These are phyloP conservation scores for Gymnopus androsaceus DNA, from an alignment of 1,284 basidiomycete species.

Conservation along the genomic window DNA sequence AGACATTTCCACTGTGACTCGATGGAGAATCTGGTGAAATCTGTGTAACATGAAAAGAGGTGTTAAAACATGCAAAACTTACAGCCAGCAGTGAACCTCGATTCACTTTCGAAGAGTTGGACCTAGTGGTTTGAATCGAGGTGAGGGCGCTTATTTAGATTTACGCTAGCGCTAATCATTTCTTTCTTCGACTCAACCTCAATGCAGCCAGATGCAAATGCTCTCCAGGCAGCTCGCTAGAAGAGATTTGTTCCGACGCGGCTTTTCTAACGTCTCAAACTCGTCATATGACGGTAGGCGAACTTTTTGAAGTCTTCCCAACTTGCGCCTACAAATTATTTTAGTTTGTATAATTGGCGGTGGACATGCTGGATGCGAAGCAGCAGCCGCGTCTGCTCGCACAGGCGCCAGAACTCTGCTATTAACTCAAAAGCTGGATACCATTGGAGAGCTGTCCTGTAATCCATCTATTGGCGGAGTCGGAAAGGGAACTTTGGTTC, in stretches of 20 bases:
- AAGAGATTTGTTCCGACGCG: background rate
- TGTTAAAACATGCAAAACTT: no score
- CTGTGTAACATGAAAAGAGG: no score
- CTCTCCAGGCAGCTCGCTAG: constrained; percentile 1
- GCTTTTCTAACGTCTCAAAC: background rate
- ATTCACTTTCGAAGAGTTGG: no score
- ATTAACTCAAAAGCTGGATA: constrained; percentile 78
- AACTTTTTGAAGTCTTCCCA: background rate
- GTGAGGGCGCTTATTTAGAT: no score
- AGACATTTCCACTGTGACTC: no score
- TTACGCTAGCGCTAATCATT: background rate
- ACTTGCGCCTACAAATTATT: background rate
- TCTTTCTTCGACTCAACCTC: background rate
- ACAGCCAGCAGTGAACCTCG: no score
- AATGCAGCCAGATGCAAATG: background rate
- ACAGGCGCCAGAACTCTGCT: constrained; percentile 80
- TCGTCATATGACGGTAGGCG: background rate
- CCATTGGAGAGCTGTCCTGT: constrained; percentile 87
- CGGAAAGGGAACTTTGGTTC: constrained; percentile 86
- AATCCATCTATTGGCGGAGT: constrained; percentile 90
- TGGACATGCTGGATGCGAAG: constrained; percentile 90
- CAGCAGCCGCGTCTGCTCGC: constrained; percentile 82
- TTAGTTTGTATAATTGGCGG: constrained; percentile 87
- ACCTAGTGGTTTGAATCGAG: no score
- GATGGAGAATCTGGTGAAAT: no score